phyloP scores from a whole-genome alignment of 2,329 filamentous ascomycete species.

The Cordyceps fumosorosea region DNA sequence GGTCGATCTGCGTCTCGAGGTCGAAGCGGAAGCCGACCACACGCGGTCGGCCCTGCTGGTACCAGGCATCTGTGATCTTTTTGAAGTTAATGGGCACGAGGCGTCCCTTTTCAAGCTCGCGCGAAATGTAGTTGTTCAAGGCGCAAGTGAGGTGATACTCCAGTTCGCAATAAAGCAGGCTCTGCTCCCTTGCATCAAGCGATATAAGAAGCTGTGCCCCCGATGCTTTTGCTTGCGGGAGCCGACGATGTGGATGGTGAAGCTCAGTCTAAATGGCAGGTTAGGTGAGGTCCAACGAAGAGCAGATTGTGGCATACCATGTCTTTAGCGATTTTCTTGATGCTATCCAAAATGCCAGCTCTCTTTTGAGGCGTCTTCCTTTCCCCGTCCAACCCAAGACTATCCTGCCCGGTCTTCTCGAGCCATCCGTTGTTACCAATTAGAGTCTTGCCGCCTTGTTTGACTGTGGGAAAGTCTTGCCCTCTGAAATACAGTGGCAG shows the following conservation, averaged over 20 bases:
- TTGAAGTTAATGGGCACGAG: conserved; percentile 45
- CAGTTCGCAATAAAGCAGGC: conserved; percentile 52
- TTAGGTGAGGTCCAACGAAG: conserved; percentile 13
- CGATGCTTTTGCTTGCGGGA: conserved; percentile 25
- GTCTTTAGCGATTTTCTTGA: conserved; percentile 48
- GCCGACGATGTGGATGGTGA: conserved; percentile 26
- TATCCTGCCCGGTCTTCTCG: conserved; percentile 33
- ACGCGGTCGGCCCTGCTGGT: conserved; percentile 44
- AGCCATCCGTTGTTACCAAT: conserved; percentile 53
- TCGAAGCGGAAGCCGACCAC: conserved; percentile 54
- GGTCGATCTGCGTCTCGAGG: conserved; percentile 53
- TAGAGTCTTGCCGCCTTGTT: conserved; percentile 42
- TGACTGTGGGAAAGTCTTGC: conserved; percentile 30
- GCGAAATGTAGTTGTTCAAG: conserved; percentile 45
- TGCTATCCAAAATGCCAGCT: conserved; percentile 35
- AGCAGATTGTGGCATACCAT: conserved; percentile 33
- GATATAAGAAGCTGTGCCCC: conserved; percentile 38
- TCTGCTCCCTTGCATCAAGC: conserved; percentile 49
- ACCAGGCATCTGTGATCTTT: conserved; percentile 45
- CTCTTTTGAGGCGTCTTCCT: conserved; percentile 31
- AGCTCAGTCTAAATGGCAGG: conserved; percentile 28
- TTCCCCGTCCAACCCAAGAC: conserved; percentile 17
- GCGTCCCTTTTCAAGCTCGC: conserved; percentile 49
- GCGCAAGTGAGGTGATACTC: conserved; percentile 47
- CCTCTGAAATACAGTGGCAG: conserved; percentile 37